Base-by-base conservation (phyloP, 129 eudicot species). In the Silybum marianum region DNA sequence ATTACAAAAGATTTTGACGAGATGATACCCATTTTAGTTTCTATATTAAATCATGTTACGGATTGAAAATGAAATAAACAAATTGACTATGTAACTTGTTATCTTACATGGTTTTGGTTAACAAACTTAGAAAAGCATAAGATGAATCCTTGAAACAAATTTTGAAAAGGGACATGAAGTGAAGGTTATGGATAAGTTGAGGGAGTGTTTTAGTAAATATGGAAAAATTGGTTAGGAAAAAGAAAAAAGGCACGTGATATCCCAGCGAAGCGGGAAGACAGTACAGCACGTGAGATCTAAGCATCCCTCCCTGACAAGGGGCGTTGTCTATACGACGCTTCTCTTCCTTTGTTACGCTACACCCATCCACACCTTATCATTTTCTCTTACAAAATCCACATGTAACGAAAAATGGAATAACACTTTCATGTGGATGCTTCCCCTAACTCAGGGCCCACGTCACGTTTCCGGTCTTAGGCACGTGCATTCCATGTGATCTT, bases 381-480 rank as follows among this genome's bases (percentile, higher is more conserved):
- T 82, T 58, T 73, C 25, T n/a, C 83, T 79, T 79, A 83, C 86
- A 83, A 60, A 71, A 71, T 38, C 78, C 86, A 83, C 86, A 83
- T 83, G 82, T 78, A 77, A 21, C 60, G 40, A 82, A 82, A 51
- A 69, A 13, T 58, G 63, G 81, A 83, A 71, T 71, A 42, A 77
- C 82, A 71, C 86, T 83, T 83, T 83, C 90, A 90, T 89, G 89
- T 86, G 92, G 89, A 78, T 84, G 83, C 87, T 69, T 67, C 76
- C 80, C 80, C 75, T 21, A 60, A 54, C 66, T 76, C 19, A 34
- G 90, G 90, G 73, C 88, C 90, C 90, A 84, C 80, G 69, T 81
- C 90, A 79, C 84, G 88, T 86, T 85, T 87, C 81, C 67, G 63
- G 78, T 40, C 62, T 76, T 84, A 1, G 80, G 60, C 91, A 83